Conservation (phyloP, 345 rosid genomes). For the Turnera subulata region DNA sequence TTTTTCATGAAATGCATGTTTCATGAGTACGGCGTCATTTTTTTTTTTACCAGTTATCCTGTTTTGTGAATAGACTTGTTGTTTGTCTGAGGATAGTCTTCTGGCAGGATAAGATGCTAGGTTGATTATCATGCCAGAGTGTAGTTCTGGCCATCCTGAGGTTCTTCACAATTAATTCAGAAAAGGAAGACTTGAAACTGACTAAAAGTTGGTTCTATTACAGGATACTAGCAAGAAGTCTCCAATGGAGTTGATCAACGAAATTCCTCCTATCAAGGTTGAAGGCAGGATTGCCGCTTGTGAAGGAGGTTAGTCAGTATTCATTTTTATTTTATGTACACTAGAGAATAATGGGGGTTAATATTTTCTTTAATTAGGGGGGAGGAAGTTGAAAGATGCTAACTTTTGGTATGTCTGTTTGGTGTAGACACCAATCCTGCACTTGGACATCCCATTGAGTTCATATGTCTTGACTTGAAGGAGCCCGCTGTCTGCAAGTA, state of each 20-base stretch:
- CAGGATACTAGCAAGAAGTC: slow-evolving; percentile 90
- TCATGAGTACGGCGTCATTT: too few relatives aligned
- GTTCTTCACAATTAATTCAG: too few relatives aligned
- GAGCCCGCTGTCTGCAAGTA: slow-evolving; percentile 97
- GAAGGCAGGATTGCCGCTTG: slow-evolving; percentile 95
- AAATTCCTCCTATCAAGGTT: slow-evolving; percentile 94
- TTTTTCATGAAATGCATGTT: too few relatives aligned
- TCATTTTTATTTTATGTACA: neutral
- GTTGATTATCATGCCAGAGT: too few relatives aligned
- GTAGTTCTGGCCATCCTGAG: too few relatives aligned
- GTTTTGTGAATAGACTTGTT: too few relatives aligned
- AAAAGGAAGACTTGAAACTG: neutral
- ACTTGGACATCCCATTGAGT: slow-evolving; percentile 96
- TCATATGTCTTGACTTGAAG: slow-evolving; percentile 82
- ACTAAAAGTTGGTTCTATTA: neutral
- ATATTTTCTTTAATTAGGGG: too few relatives aligned
- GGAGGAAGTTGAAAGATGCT: too few relatives aligned
- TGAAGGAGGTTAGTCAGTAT: slow-evolving; percentile 75
- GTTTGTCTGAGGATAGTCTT: too few relatives aligned
- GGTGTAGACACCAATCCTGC: slow-evolving; percentile 67
- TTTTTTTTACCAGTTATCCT: too few relatives aligned
- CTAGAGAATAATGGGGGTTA: too few relatives aligned
- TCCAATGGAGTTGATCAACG: slow-evolving; percentile 97
- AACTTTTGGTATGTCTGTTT: neutral
- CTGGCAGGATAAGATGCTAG: too few relatives aligned